Percentiles rank a stretch among this genome's conserved stretches.
Evolutionary conservation across 345 rosid genomes (phyloP).

Genomic region (Hypericum perforatum): DNA sequence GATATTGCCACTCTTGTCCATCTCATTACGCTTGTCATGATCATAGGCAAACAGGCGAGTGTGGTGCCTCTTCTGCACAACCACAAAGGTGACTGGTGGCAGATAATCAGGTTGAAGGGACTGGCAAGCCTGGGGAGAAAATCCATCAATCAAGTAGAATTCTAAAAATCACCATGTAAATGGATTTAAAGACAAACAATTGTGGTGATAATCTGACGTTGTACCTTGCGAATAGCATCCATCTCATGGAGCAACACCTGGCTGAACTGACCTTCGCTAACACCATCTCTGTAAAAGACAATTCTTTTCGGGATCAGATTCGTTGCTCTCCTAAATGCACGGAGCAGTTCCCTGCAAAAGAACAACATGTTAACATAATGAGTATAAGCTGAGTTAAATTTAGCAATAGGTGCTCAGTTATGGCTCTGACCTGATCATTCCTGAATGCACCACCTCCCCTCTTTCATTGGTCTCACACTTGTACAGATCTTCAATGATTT

Average conservation of each 20-base stretch:
- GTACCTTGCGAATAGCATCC: constrained; percentile 49
- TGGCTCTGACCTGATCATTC: constrained; percentile 50
- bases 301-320: constrained; percentile 38
- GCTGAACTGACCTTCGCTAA: constrained; percentile 66
- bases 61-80: constrained; percentile 79
- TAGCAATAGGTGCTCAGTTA: too few species aligned
- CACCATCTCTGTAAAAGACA: constrained; percentile 82
- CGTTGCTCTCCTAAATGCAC: constrained; percentile 34
- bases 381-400: not conserved
- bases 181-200: too few species aligned
- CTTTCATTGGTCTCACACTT: constrained; percentile 25
- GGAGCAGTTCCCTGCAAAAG: constrained; percentile 42
- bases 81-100: constrained; percentile 60
- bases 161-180: too few species aligned
- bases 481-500: constrained; percentile 61
- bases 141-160: not conserved
- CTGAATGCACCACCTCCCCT: constrained; percentile 24
- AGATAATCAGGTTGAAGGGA: constrained; percentile 39
- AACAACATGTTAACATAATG: not conserved
- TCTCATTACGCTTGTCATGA: constrained; percentile 15
- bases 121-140: constrained; percentile 43
- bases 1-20: constrained; percentile 65
- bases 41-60: constrained; percentile 63
- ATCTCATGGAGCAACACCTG: constrained; percentile 60
- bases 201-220: not conserved